phyloP scores from a whole-genome alignment of 2,329 filamentous ascomycete species.

The Talaromyces sp. region DNA sequence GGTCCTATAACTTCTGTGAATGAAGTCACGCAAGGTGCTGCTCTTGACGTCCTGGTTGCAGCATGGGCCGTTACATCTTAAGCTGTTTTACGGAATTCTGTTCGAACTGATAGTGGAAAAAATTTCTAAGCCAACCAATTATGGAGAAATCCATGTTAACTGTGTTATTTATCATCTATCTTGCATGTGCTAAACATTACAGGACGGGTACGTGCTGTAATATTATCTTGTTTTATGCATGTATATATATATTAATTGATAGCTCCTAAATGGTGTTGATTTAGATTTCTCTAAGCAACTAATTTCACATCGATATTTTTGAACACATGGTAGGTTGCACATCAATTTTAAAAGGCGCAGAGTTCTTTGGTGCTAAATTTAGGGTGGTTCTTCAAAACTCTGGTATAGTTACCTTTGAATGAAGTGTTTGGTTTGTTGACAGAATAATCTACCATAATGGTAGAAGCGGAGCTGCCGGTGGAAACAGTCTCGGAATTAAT shows the following conservation, averaged over 20 bases:
- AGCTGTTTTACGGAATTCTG: too few relatives aligned
- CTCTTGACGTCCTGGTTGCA: too few relatives aligned
- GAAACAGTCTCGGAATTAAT: constrained; percentile 7
- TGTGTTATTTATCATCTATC: too few relatives aligned
- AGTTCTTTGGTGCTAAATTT: constrained; percentile 7
- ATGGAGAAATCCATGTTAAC: too few relatives aligned
- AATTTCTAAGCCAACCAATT: too few relatives aligned
- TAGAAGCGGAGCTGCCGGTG: constrained; percentile 1
- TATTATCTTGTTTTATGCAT: neutral
- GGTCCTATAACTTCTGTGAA: too few relatives aligned
- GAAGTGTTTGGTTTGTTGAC: constrained; percentile 1
- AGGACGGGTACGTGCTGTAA: too few relatives aligned
- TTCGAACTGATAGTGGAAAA: too few relatives aligned
- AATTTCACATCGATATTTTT: neutral
- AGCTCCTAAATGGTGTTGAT: neutral
- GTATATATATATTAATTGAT: neutral
- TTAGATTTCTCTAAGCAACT: neutral
- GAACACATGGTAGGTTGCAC: neutral
- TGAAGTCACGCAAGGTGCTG: too few relatives aligned
- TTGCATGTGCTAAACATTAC: too few relatives aligned
- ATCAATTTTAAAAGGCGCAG: neutral
- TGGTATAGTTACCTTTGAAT: constrained; percentile 8
- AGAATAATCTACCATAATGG: neutral
- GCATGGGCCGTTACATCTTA: too few relatives aligned
- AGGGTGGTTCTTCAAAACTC: neutral